Conservation (phyloP, 2,329 filamentous ascomycete genomes). For the Dactylellina leptospora region DNA sequence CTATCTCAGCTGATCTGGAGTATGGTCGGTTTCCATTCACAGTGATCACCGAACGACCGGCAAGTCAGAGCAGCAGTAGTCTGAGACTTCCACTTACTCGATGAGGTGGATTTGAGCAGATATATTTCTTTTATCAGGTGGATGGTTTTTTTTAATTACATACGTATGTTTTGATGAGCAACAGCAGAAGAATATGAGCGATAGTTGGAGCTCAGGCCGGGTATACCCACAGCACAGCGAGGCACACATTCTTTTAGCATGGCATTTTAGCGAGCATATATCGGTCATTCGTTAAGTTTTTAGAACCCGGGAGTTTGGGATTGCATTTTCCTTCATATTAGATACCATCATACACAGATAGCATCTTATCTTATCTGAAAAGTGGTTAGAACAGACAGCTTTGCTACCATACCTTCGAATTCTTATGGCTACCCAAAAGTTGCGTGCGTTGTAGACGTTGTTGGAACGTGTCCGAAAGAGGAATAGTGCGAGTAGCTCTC, state of each 20-base stretch:
- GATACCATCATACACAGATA: no score
- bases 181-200: not conserved
- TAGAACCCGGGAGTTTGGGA: not conserved
- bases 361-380: no score
- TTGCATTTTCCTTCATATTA: no score
- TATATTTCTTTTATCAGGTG: not conserved
- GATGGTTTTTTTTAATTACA: not conserved
- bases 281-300: not conserved
- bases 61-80: not conserved
- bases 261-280: no score
- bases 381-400: no score
- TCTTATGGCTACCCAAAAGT: no score
- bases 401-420: no score
- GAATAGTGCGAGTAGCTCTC: conserved; percentile 39
- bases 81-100: conserved; percentile 9
- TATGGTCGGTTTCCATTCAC: not conserved
- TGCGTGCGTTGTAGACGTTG: conserved; percentile 47
- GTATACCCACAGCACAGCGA: no score
- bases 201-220: not conserved
- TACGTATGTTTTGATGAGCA: not conserved
- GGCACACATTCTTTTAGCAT: no score
- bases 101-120: not conserved
- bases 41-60: no score
- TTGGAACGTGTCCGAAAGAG: conserved; percentile 8
- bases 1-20: conserved; percentile 1